Percentiles rank a stretch among this genome's conserved stretches.
These are phyloP conservation scores for Babjeviella inositovora DNA, from an alignment of 805 yeast genomes.

Conservation along the genomic window DNA sequence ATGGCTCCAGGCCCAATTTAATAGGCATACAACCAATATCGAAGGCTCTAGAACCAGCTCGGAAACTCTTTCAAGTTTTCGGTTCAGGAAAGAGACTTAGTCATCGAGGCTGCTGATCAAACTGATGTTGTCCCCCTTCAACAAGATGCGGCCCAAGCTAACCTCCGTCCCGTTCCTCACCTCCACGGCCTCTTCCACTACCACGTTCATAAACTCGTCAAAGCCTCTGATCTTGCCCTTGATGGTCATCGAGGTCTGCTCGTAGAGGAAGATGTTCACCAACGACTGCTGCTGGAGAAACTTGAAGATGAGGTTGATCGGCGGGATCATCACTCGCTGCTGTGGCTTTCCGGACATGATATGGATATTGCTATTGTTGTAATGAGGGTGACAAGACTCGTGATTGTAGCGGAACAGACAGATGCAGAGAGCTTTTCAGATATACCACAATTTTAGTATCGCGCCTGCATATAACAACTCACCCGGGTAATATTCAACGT, in stretches of 20 bases:
- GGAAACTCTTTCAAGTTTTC: too few species aligned
- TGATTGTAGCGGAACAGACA: neutral
- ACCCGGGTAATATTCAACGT: too few species aligned
- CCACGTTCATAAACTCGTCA: slow-evolving; percentile 92
- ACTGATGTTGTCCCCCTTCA: slow-evolving; percentile 92
- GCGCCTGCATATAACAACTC: slow-evolving; percentile 2
- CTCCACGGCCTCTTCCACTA: slow-evolving; percentile 47
- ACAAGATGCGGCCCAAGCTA: slow-evolving; percentile 54
- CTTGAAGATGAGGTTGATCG: slow-evolving; percentile 81
- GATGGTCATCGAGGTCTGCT: slow-evolving; percentile 61
- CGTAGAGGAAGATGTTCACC: slow-evolving; percentile 82
- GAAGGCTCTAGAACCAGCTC: too few species aligned
- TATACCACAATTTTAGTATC: neutral
- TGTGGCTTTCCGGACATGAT: too few species aligned
- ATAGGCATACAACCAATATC: too few species aligned
- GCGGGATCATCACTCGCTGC: slow-evolving; percentile 58
- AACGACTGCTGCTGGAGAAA: slow-evolving; percentile 66
- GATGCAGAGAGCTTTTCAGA: neutral
- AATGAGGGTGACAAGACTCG: slow-evolving; percentile 1
- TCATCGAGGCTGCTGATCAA: slow-evolving; percentile 23
- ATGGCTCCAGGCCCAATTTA: too few species aligned
- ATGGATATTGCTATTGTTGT: too few species aligned
- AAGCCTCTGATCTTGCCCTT: slow-evolving; percentile 84
- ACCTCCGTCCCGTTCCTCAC: slow-evolving; percentile 35
- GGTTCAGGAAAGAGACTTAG: slow-evolving; percentile 9